Evolutionary conservation across 257 asterid genomes (phyloP), one percentile per base, ranked within the genome.

Genomic region (Plantago major): DNA sequence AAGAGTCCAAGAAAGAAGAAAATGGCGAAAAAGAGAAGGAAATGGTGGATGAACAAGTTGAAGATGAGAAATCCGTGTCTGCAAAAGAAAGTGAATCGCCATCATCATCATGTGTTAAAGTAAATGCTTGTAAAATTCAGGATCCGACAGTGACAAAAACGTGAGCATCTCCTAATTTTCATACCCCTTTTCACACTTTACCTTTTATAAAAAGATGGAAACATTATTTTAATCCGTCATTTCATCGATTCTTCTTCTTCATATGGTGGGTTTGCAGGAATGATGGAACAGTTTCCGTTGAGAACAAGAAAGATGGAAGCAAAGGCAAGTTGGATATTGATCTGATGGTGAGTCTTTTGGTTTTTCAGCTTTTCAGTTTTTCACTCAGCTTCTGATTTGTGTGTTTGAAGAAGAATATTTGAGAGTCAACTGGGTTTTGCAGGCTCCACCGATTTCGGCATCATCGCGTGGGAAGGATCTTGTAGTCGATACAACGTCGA

Each of bases 91-190:
- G 63, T 62, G 86, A 76, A 62, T 75, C 78, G 72, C 63, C 71
- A 69, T 75, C 83, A 74, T 73, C 73, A 71, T 74, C 84, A 75
- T 73, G 70, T 71, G 81, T 62, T 46, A 76, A 79, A 79, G 75
- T 72, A 63, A 66, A 72, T 77, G 78, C 72, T 69, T 76, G 84
- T 82, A 76, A 74, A 66, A 66, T 73, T 67, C 71, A 73, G 74
- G 75, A 81, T 75, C 81, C 76, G 72, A 66, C 80, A 54, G 62
- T 60, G 76, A 72, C 79, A 69, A 79, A 78, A 79, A 69, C 74
- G 86, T 81, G 83, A 82, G 93, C 64, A 79, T 68, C 76, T 72
- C 18, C 64, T 46, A 47, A 60, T 63, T 76, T 79, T 52, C 58
- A 38, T 68, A 72, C 71, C 64, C 60, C 47, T 62, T 56, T 68